phyloP scores from a whole-genome alignment of 257 asterid species.

The Misopates orontium region DNA sequence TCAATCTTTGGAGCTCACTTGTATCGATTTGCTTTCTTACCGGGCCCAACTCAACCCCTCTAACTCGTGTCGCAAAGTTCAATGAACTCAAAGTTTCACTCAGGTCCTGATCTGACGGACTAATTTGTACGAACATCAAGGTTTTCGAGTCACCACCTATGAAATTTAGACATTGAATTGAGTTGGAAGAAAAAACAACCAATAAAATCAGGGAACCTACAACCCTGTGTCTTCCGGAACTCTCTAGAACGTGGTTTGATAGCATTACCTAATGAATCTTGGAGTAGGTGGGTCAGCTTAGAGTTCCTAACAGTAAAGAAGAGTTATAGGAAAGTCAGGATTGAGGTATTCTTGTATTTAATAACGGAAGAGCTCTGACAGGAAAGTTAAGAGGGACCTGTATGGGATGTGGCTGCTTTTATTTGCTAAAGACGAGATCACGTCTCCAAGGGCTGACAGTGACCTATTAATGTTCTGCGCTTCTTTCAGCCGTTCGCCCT shows the following conservation, averaged over 20 bases:
- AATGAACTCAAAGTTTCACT: constrained; percentile 90
- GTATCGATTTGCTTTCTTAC: constrained; percentile 76
- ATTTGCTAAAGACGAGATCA: constrained; percentile 90
- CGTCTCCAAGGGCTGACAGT: constrained; percentile 98
- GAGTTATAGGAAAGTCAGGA: constrained; percentile 17
- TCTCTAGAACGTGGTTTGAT: background rate
- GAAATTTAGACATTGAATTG: constrained; percentile 12
- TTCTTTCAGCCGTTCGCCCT: constrained; percentile 98
- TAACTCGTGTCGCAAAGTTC: constrained; percentile 85
- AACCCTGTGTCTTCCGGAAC: background rate
- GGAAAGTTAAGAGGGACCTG: constrained; percentile 45
- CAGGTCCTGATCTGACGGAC: constrained; percentile 89
- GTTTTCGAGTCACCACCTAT: constrained; percentile 96
- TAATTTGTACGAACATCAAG: constrained; percentile 94
- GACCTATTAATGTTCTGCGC: constrained; percentile 97
- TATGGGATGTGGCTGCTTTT: constrained; percentile 96
- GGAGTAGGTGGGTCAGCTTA: constrained; percentile 89
- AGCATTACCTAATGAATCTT: constrained; percentile 81
- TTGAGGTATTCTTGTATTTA: background rate
- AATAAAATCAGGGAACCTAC: background rate
- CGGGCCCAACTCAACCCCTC: constrained; percentile 94
- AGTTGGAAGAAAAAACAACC: constrained; percentile 18
- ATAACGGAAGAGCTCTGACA: constrained; percentile 6
- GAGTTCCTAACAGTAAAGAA: constrained; percentile 62
- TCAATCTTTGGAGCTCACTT: constrained; percentile 73